Evolutionary conservation across 208 protist genomes (phyloP).

Genomic region (Phytomonas sp.): DNA sequence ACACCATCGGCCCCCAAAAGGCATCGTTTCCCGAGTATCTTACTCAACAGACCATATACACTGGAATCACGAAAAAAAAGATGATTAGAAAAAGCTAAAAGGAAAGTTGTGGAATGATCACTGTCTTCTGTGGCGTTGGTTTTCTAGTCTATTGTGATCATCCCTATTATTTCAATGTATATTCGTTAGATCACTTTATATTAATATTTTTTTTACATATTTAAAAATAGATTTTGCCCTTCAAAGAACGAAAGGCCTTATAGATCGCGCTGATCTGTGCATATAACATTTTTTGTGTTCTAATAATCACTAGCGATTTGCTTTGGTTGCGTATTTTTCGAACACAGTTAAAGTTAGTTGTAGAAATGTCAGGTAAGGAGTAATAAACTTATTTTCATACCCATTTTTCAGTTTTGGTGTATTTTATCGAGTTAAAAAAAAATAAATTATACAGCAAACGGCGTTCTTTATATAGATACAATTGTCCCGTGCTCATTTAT

Average conservation of each 20-base stretch:
- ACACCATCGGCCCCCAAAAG: neutral
- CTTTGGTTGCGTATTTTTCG: neutral
- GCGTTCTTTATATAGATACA: neutral
- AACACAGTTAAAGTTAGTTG: neutral
- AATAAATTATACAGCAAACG: neutral
- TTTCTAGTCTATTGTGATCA: neutral
- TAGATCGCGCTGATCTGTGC: neutral
- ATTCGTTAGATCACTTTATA: neutral
- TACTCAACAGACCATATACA: neutral
- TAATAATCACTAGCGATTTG: neutral
- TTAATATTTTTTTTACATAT: neutral
- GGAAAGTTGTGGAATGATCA: neutral
- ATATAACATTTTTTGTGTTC: neutral
- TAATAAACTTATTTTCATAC: neutral
- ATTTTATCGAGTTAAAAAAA: neutral
- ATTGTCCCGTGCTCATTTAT: neutral
- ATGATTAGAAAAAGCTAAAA: neutral
- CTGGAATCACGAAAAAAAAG: neutral
- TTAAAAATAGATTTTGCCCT: neutral
- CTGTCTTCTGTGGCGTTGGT: neutral
- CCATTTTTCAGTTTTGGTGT: neutral
- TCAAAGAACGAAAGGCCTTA: neutral
- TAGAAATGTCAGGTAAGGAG: neutral
- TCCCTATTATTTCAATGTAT: neutral
- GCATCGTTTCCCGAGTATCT: neutral